Evolutionary conservation across 1,284 basidiomycete genomes (phyloP), one percentile per base, ranked within the genome.

Genomic region (Ganoderma sp.): DNA sequence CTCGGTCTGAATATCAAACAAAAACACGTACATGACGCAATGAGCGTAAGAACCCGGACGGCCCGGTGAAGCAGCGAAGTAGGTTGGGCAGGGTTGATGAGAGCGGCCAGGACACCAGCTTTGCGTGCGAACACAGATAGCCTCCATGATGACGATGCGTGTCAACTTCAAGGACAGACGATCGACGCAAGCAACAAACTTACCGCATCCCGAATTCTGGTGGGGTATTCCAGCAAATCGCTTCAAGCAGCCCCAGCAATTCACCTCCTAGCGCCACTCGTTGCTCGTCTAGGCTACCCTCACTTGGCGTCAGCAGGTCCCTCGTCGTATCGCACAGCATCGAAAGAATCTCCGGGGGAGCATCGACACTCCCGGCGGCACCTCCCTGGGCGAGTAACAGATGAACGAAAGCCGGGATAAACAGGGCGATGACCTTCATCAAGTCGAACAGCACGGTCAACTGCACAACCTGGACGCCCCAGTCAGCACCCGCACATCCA

Each of bases 371-470:
- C 22, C 72, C 76, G 59, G 48, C 52, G 63, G 34, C 54, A 7
- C 70, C 65, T 5, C 69, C 57, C 58, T 81, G 74, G 15, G 81
- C 77, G 22, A 90, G 70, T 10, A 89, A 72, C 50, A 78, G 72
- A 10, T 77, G 65, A 54, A 78, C 77, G 67, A 89, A 87, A 2
- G 79, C 75, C 2, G 90, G 88, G 45, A 90, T 74, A 28, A 82
- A 82, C 48, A 84, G 81, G 25, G 80, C 78, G 37, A 90, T 77
- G 28, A 80, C 76, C 19, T 81, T 78, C 60, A 90, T 73, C 61
- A 92, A 77, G 73, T 86, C 83, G 28, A 91, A 78, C 37, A 90
- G 74, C n/a, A 85, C 82, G 2, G 82, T 78, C 57, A 90, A 72
- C 14, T 83, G 81, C 56, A 74, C 56, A 39, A 84, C 75, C 89